Evolutionary conservation across 139 green algal genomes (phyloP).

Genomic region (Desmodesmus armatus): DNA sequence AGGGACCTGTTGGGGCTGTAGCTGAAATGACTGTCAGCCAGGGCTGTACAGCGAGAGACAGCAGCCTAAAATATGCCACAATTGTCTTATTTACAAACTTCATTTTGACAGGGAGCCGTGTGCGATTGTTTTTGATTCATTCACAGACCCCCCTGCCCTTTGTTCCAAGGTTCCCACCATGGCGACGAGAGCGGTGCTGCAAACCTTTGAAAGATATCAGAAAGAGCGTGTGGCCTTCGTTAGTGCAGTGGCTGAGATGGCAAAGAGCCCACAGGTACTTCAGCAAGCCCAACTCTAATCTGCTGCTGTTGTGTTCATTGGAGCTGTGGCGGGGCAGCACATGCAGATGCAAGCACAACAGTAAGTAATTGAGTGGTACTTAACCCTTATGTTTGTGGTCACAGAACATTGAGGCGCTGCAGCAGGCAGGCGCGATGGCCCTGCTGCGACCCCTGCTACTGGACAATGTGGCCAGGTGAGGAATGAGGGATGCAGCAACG

Average conservation of each 20-base stretch:
- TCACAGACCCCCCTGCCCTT: too few species aligned
- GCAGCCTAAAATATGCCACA: too few species aligned
- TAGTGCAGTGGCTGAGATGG: slow-evolving; percentile 85
- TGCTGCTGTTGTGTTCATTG: neutral
- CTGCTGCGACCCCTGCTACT: slow-evolving; percentile 86
- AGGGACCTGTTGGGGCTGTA: too few species aligned
- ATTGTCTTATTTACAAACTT: too few species aligned
- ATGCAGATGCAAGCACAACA: neutral
- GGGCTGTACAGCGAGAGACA: too few species aligned
- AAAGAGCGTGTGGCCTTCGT: slow-evolving; percentile 88
- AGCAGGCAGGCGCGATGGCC: slow-evolving; percentile 85
- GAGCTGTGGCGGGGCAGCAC: neutral
- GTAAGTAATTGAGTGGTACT: too few species aligned
- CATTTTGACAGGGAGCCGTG: too few species aligned
- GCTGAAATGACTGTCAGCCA: too few species aligned
- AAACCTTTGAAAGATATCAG: slow-evolving; percentile 89
- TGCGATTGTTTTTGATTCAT: too few species aligned
- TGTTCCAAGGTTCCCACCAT: too few species aligned
- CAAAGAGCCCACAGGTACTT: slow-evolving; percentile 81
- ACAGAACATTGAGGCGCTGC: slow-evolving; percentile 89
- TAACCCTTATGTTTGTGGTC: too few species aligned
- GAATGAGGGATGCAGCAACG: neutral
- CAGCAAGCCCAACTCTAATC: neutral
- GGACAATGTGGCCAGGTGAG: slow-evolving; percentile 87
- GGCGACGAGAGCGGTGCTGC: slow-evolving; percentile 79